Base-by-base conservation (phyloP, 805 yeast species). In the Myxozyma nipponensis region DNA sequence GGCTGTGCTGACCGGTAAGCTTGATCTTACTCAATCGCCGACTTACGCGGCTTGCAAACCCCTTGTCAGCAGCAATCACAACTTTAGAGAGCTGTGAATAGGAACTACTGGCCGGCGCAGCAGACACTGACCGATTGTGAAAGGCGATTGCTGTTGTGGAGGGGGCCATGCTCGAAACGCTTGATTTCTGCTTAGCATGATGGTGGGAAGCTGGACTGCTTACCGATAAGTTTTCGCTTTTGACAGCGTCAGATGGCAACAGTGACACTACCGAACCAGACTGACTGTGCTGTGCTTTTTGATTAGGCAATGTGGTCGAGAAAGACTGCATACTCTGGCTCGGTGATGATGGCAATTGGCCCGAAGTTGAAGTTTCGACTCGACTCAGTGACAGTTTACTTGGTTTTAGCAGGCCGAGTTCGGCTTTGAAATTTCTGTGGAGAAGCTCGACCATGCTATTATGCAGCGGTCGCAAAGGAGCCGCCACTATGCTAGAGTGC, bases 401-500 rank as follows among this genome's bases (percentile, higher is more conserved):
- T 1, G 42, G 48, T 23, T 53, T 49, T 21, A 55, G 10, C 4
- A 37, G 17, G 18, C 26, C 24, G 36, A 89, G 82, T 58, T 88
- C 96, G 4, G 70, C 75, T 24, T 71, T 70, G 67, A 88, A 88
- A 64, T 87, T 86, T 68, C 76, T 76, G 57, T 73, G 74, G 69
- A 78, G 86, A 50, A 87, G 67, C 30, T 75, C 77, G 35, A 80
- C 75, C 68, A 88, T 72, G 13, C 81, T 76, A n/a, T 77, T 77
- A 62, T 88, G 96, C 21, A 86, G 77, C 1, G 77, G 75, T 58
- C 70, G 76, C 72, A 86, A 71, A 10, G 72, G 63, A 1, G 72
- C 63, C 1, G 85, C 79, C 15, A 85, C 75, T 51, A 85, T 70
- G 58, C 77, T 74, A 1, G 82, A 86, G 64, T 88, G 95, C 42